These are phyloP conservation scores for Hemisphaericaspora xylanilytica DNA, from an alignment of 1,139 yeast genomes.

Conservation along the genomic window DNA sequence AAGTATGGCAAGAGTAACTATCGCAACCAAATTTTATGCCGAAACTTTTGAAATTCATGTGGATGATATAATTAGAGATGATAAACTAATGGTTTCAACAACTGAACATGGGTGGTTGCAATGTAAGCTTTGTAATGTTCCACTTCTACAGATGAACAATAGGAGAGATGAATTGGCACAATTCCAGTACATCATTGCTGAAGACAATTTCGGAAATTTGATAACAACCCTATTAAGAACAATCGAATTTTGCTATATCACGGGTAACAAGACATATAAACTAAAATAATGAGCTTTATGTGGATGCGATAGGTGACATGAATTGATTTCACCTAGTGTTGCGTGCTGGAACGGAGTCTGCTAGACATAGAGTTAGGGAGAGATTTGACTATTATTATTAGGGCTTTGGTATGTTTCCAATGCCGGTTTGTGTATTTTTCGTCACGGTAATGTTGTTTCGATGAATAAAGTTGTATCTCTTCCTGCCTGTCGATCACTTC, in stretches of 20 bases:
- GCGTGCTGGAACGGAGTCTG: too few relatives aligned
- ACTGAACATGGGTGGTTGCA: constrained; percentile 39
- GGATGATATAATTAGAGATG: constrained; percentile 15
- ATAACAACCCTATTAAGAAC: constrained; percentile 18
- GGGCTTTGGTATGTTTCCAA: too few relatives aligned
- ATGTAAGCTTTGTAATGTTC: constrained; percentile 37
- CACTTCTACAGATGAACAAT: constrained; percentile 35
- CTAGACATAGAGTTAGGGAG: too few relatives aligned
- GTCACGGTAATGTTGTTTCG: too few relatives aligned
- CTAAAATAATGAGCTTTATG: constrained; percentile 6
- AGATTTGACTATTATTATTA: too few relatives aligned
- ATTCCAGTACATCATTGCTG: constrained; percentile 28
- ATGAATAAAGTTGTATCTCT: too few relatives aligned
- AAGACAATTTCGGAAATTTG: constrained; percentile 11
- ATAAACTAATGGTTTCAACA: constrained; percentile 23
- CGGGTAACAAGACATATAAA: constrained; percentile 19
- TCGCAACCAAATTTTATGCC: constrained; percentile 27
- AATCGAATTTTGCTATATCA: constrained; percentile 28
- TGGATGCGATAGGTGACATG: constrained; percentile 1
- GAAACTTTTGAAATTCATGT: constrained; percentile 25
- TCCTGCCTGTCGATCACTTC: too few relatives aligned
- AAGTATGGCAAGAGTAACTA: constrained; percentile 20
- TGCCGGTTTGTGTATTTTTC: too few relatives aligned
- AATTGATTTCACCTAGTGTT: too few relatives aligned
- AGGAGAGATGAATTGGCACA: constrained; percentile 33